Percentiles rank a stretch among this genome's conserved stretches.
These are phyloP conservation scores for Chiua sp. DNA, from an alignment of 1,284 basidiomycete genomes.

Conservation along the genomic window DNA sequence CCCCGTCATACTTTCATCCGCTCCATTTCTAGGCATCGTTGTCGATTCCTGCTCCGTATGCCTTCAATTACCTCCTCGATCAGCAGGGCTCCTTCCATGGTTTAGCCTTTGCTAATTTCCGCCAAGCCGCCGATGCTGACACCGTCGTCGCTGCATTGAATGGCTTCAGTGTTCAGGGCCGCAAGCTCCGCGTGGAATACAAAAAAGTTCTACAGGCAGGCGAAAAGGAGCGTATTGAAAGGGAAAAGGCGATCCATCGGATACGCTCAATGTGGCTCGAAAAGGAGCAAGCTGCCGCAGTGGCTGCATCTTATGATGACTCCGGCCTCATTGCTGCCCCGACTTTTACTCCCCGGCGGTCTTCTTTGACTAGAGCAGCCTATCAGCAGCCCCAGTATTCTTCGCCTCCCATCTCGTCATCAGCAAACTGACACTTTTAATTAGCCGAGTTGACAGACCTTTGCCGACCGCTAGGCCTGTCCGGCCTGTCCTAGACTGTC, in stretches of 20 bases:
- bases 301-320: conserved; percentile 63
- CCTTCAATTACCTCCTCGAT: conserved; percentile 99
- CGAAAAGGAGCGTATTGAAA: conserved; percentile 98
- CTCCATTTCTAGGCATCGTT: conserved; percentile 72
- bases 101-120: conserved; percentile 98
- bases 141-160: conserved; percentile 96
- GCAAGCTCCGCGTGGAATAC: conserved; percentile 98
- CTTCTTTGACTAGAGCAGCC: conserved; percentile 64
- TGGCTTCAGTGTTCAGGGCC: conserved; percentile 96
- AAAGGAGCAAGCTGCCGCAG: conserved; percentile 59
- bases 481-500: too few species aligned
- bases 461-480: too few species aligned
- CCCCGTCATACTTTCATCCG: conserved; percentile 22
- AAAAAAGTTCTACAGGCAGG: conserved; percentile 99
- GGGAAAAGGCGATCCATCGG: conserved; percentile 97
- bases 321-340: conserved; percentile 59
- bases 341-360: conserved; percentile 61
- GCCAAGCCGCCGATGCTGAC: conserved; percentile 90
- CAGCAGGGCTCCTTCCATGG: conserved; percentile 96
- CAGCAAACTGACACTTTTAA: too few species aligned
- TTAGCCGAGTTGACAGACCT: too few species aligned
- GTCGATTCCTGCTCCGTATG: conserved; percentile 97
- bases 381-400: conserved; percentile 66
- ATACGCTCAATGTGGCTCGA: conserved; percentile 98
- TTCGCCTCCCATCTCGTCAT: conserved; percentile 56